These are phyloP conservation scores for Cystobasidium slooffiae DNA, from an alignment of 1,284 basidiomycete genomes.

Conservation along the genomic window DNA sequence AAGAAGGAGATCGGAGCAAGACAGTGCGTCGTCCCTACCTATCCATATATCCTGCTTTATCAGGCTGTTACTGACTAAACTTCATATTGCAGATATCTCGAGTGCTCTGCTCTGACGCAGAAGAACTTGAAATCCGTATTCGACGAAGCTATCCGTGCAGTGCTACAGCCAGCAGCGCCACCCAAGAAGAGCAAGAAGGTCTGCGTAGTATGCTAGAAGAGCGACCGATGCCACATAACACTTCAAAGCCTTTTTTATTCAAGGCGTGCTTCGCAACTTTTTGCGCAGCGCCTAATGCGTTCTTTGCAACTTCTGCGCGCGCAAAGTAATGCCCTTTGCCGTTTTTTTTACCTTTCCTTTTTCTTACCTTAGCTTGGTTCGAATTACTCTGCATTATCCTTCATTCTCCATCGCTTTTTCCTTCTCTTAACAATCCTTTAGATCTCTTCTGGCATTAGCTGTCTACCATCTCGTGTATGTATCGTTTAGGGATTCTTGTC, in stretches of 20 bases:
- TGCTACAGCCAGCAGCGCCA: slow-evolving; percentile 57
- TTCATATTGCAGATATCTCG: slow-evolving; percentile 73
- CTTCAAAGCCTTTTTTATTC: not conserved
- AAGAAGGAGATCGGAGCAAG: slow-evolving; percentile 91
- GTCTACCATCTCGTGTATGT: too few relatives aligned
- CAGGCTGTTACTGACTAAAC: not conserved
- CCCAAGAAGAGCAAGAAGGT: slow-evolving; percentile 56
- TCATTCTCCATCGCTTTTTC: too few relatives aligned
- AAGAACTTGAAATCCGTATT: slow-evolving; percentile 96
- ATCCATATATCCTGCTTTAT: not conserved
- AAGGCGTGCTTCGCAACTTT: too few relatives aligned
- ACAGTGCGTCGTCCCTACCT: slow-evolving; percentile 48
- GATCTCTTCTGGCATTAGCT: too few relatives aligned
- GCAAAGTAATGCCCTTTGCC: too few relatives aligned
- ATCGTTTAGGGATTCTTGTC: too few relatives aligned
- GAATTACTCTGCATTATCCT: too few relatives aligned
- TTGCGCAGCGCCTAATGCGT: too few relatives aligned
- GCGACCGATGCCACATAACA: not conserved
- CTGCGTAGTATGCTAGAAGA: slow-evolving; percentile 57
- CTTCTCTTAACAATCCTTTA: too few relatives aligned
- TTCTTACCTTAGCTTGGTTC: too few relatives aligned
- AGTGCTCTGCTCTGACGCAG: slow-evolving; percentile 97
- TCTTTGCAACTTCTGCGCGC: too few relatives aligned
- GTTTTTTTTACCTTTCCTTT: too few relatives aligned
- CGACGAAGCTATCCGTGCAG: slow-evolving; percentile 85